Percentiles rank a stretch among this genome's conserved stretches.
These are phyloP conservation scores for Leccinum variicolor DNA, from an alignment of 768 basidiomycete species.

Conservation along the genomic window DNA sequence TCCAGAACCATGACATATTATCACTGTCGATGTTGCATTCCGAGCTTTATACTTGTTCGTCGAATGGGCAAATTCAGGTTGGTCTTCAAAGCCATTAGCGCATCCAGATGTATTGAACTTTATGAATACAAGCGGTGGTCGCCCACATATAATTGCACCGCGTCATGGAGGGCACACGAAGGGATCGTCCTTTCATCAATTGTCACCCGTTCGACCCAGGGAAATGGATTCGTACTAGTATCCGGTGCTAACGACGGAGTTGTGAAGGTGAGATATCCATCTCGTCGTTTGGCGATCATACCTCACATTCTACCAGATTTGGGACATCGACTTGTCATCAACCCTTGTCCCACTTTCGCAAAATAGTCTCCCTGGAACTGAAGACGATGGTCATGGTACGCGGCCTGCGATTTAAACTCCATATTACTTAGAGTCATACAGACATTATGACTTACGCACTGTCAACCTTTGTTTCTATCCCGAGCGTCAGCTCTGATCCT, in stretches of 20 bases:
- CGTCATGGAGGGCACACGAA: conserved; percentile 77
- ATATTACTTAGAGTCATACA: conserved; percentile 19
- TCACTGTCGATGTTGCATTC: conserved; percentile 70
- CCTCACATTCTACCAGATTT: conserved; percentile 38
- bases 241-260: conserved; percentile 86
- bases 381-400: conserved; percentile 23
- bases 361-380: conserved; percentile 3
- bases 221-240: conserved; percentile 40
- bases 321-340: conserved; percentile 43
- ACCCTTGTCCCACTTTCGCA: not conserved
- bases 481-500: conserved; percentile 73
- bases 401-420: not conserved
- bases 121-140: conserved; percentile 63
- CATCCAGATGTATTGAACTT: not conserved
- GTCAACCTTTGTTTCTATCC: conserved; percentile 83
- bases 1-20: conserved; percentile 74
- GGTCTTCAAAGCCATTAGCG: not conserved
- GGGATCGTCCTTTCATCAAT: conserved; percentile 83
- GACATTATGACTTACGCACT: conserved; percentile 79
- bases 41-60: conserved; percentile 62
- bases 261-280: conserved; percentile 60
- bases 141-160: conserved; percentile 78
- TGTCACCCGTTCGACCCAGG: conserved; percentile 39
- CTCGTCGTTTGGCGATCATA: not conserved
- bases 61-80: conserved; percentile 72